Conservation (phyloP, 345 rosid species). For the Turnera subulata region DNA sequence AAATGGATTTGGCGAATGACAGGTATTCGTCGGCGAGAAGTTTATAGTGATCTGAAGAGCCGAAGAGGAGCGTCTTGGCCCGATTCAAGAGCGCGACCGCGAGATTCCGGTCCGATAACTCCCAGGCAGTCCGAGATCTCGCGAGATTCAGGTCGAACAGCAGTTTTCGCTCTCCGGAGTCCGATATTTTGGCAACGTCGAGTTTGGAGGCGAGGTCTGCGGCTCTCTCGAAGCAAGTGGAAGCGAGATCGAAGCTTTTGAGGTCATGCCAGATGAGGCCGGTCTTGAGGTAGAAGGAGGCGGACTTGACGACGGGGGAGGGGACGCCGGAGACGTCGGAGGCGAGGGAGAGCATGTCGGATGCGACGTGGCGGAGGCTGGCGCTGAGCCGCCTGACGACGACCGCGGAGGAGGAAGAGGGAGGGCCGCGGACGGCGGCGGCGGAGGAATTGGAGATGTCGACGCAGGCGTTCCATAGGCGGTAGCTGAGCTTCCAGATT, state of each 20-base stretch:
- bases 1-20: constrained; percentile 49
- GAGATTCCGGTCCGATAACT: constrained; percentile 55
- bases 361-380: constrained; percentile 65
- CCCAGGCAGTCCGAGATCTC: constrained; percentile 89
- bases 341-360: constrained; percentile 79
- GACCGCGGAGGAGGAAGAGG: constrained; percentile 24
- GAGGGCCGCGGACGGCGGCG: constrained; percentile 36
- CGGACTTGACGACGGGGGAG: constrained; percentile 62
- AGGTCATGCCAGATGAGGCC: constrained; percentile 67
- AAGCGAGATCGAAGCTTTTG: constrained; percentile 64
- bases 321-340: constrained; percentile 62
- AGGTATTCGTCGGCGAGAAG: constrained; percentile 65
- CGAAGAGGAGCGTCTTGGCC: constrained; percentile 60
- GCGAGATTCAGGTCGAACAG: constrained; percentile 74
- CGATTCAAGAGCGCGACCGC: constrained; percentile 76
- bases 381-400: constrained; percentile 27
- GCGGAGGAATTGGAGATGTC: constrained; percentile 57
- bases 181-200: constrained; percentile 43
- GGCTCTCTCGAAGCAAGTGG: constrained; percentile 81
- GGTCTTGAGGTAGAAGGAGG: constrained; percentile 76
- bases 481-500: constrained; percentile 85
- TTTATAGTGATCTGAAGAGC: constrained; percentile 60
- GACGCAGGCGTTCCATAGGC: constrained; percentile 95
- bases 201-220: constrained; percentile 65
- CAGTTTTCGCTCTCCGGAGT: constrained; percentile 61